Percentiles rank a stretch among this genome's conserved stretches.
phyloP scores from a whole-genome alignment of 805 yeast species.

The Middelhovenomyces tepae region DNA sequence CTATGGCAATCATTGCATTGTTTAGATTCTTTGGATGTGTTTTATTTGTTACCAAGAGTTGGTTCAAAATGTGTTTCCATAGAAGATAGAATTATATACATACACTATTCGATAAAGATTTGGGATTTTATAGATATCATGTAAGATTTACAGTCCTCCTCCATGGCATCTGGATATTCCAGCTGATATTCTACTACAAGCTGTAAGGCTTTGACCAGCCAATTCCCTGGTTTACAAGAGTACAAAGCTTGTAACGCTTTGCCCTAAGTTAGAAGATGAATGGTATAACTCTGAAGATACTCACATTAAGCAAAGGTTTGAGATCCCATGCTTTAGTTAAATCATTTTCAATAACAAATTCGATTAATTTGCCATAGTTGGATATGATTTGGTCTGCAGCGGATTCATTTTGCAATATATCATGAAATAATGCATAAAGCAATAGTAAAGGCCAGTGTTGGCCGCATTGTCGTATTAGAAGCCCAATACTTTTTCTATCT shows the following conservation, averaged over 20 bases:
- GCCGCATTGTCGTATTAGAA: constrained; percentile 45
- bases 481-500: constrained; percentile 52
- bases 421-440: constrained; percentile 28
- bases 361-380: constrained; percentile 15
- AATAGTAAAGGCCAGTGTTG: constrained; percentile 40
- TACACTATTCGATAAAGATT: too few species aligned
- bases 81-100: too few species aligned
- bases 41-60: constrained; percentile 33
- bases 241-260: constrained; percentile 48
- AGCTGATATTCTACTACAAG: constrained; percentile 66
- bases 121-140: constrained; percentile 9
- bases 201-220: constrained; percentile 58
- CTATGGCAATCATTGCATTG: constrained; percentile 52
- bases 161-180: constrained; percentile 51
- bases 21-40: constrained; percentile 49
- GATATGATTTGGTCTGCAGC: constrained; percentile 25
- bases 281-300: not conserved
- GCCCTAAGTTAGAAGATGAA: constrained; percentile 29
- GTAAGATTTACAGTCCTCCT: constrained; percentile 46
- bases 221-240: constrained; percentile 67
- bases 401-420: constrained; percentile 25
- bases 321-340: constrained; percentile 39
- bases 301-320: constrained; percentile 60
- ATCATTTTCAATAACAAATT: constrained; percentile 25
- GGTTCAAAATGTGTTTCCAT: too few species aligned